phyloP scores from a whole-genome alignment of 23 red algal species.

The Gracilaria gracilis region DNA sequence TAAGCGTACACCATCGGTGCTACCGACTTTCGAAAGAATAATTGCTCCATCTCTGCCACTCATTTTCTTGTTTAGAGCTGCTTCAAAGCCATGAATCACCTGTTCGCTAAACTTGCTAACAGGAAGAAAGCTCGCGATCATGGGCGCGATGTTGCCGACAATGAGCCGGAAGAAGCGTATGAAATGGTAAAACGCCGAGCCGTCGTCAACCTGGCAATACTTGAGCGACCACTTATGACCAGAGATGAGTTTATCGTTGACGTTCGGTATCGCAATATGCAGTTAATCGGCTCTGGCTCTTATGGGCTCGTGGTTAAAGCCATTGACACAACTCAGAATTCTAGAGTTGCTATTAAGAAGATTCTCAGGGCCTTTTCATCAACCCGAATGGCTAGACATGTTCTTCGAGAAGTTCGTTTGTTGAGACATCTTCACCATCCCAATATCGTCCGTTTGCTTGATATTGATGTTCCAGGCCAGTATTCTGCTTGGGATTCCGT shows the following conservation, averaged over 20 bases:
- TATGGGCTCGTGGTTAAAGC: constrained; percentile 90
- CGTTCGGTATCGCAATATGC: constrained; percentile 66
- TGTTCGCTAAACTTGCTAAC: background rate
- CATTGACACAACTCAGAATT: constrained; percentile 27
- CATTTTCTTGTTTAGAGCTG: background rate
- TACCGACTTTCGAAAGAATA: background rate
- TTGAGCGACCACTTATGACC: constrained; percentile 63
- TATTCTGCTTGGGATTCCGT: constrained; percentile 83
- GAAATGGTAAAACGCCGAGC: constrained; percentile 69
- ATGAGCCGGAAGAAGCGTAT: background rate
- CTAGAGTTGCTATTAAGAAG: constrained; percentile 88
- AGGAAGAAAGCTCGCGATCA: background rate
- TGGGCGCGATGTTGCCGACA: background rate
- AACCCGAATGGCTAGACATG: constrained; percentile 72
- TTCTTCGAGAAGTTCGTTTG: constrained; percentile 90
- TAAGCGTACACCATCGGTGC: too few relatives aligned
- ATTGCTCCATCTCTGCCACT: background rate
- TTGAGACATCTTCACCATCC: constrained; percentile 84
- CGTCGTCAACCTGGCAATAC: constrained; percentile 13
- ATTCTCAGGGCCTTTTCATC: constrained; percentile 81
- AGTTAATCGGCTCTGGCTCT: constrained; percentile 78
- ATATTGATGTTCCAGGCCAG: constrained; percentile 73
- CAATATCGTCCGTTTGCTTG: constrained; percentile 81
- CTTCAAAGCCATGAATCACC: background rate
- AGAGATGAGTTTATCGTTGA: constrained; percentile 68